Evolutionary conservation across 768 basidiomycete genomes (phyloP), one percentile per base, ranked within the genome.

Genomic region (Boletus subparvulus): DNA sequence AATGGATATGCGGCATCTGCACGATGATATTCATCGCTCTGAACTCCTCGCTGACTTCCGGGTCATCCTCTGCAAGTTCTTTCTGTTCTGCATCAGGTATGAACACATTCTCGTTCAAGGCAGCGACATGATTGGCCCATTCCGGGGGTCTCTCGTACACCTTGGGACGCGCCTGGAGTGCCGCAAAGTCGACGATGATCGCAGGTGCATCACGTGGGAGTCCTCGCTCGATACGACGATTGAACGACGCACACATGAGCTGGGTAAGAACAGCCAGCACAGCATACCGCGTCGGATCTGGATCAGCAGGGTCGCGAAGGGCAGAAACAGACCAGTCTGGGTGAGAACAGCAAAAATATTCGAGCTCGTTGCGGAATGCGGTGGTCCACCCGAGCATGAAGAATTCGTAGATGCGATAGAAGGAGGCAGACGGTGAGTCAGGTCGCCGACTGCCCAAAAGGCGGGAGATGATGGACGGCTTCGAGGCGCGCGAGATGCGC

Each of bases 341-440:
- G 19, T 50, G 57, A 3, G 57, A 28, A 4, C 54, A 56, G 12
- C 57, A 58, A 6, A 58, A 56, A 16, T 58, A 58, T 10, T 58
- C 57, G 43, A 58, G 53, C n/a, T 58, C 57, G 43, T 58, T 56
- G 54, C 57, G 54, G 43, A 50, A 44, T 4, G 54, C 48, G 42
- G 54, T 56, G 12, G 57, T 58, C 57, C 57, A 56, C 0, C 48
- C 57, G 37, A 58, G 43, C 4, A 46, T 33, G 48, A 56, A 56
- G 54, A 56, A 56, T n/a, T 41, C 57, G 48, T 58, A 58, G 48
- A 41, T 45, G 7, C 57, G 57, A 19, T 56, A 58, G 14, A 56
- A 48, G 24, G 42, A 50, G 37, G 57, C 57, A 11, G 48, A 13
- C 37, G 54, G 54, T 8, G 47, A 24, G 42, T 56, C 53, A 13